Percentiles rank a stretch among this genome's conserved stretches.
phyloP scores from a whole-genome alignment of 2,329 filamentous ascomycete genomes.

The Pseudopyricularia javanii region DNA sequence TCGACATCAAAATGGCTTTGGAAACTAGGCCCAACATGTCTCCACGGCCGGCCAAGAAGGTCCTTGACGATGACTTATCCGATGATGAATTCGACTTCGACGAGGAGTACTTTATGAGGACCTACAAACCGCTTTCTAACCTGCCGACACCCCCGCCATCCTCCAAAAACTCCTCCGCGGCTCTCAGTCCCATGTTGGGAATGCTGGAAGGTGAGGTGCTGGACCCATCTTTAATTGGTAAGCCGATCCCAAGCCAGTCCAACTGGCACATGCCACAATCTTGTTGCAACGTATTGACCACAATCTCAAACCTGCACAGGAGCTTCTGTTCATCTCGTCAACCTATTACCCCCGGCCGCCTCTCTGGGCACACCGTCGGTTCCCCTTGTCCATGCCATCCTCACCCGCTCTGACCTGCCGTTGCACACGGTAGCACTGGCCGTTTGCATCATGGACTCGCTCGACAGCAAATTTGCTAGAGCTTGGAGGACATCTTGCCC shows the following conservation, averaged over 20 bases:
- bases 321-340: conserved; percentile 52
- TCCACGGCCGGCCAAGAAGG: background rate
- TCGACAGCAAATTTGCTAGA: conserved; percentile 49
- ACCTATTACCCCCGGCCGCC: conserved; percentile 51
- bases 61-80: conserved; percentile 7
- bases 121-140: conserved; percentile 55
- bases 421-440: conserved; percentile 52
- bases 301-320: conserved; percentile 31
- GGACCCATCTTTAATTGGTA: conserved; percentile 21
- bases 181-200: conserved; percentile 28
- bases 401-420: conserved; percentile 43
- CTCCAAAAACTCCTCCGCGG: conserved; percentile 29
- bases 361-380: conserved; percentile 47
- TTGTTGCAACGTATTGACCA: background rate
- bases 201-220: conserved; percentile 1
- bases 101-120: conserved; percentile 41
- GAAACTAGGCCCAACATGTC: background rate
- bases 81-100: conserved; percentile 36
- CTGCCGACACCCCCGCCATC: conserved; percentile 55
- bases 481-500: conserved; percentile 50
- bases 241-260: conserved; percentile 1
- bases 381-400: conserved; percentile 45
- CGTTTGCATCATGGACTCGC: conserved; percentile 54
- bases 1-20: background rate
- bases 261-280: background rate